These are phyloP conservation scores for Lasiosphaeriaceae sp. DNA, from an alignment of 495 filamentous ascomycete species.

Conservation along the genomic window DNA sequence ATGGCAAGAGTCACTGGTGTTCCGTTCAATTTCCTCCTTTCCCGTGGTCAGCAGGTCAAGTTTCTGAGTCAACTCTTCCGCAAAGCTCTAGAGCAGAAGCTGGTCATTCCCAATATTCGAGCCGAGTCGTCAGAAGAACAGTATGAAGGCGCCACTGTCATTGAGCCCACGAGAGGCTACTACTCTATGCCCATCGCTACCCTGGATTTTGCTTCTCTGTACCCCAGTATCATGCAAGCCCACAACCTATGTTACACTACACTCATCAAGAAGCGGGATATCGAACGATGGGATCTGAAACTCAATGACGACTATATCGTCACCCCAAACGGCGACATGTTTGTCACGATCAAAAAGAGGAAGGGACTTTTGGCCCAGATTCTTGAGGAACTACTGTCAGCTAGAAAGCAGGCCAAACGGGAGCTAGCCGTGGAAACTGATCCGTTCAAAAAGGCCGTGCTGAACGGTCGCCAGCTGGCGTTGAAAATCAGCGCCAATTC, in stretches of 20 bases:
- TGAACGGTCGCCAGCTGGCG: slow-evolving; percentile 95
- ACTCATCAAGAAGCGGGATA: slow-evolving; percentile 71
- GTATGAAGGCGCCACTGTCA: slow-evolving; percentile 97
- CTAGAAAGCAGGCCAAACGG: slow-evolving; percentile 89
- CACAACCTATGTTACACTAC: slow-evolving; percentile 99
- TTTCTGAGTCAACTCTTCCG: slow-evolving; percentile 97
- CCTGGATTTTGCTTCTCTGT: slow-evolving; percentile 97
- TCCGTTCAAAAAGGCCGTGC: slow-evolving; percentile 92
- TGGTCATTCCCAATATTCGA: slow-evolving; percentile 85
- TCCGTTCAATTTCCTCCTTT: slow-evolving; percentile 90
- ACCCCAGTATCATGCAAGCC: slow-evolving; percentile 97
- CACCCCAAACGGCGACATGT: slow-evolving; percentile 91
- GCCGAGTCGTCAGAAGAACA: slow-evolving; percentile 68
- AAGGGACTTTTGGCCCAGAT: slow-evolving; percentile 94
- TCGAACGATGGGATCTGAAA: slow-evolving; percentile 67
- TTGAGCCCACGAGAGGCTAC: slow-evolving; percentile 88
- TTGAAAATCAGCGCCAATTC: slow-evolving; percentile 97
- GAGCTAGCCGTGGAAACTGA: slow-evolving; percentile 90
- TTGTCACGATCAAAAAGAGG: slow-evolving; percentile 79
- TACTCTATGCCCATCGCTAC: slow-evolving; percentile 94
- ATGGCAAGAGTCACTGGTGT: slow-evolving; percentile 99
- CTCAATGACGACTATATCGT: slow-evolving; percentile 95
- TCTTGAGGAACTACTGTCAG: slow-evolving; percentile 83
- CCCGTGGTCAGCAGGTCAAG: slow-evolving; percentile 93
- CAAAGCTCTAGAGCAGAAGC: slow-evolving; percentile 83